These are phyloP conservation scores for Neonectria magnoliae DNA, from an alignment of 2,329 filamentous ascomycete species.

Conservation along the genomic window DNA sequence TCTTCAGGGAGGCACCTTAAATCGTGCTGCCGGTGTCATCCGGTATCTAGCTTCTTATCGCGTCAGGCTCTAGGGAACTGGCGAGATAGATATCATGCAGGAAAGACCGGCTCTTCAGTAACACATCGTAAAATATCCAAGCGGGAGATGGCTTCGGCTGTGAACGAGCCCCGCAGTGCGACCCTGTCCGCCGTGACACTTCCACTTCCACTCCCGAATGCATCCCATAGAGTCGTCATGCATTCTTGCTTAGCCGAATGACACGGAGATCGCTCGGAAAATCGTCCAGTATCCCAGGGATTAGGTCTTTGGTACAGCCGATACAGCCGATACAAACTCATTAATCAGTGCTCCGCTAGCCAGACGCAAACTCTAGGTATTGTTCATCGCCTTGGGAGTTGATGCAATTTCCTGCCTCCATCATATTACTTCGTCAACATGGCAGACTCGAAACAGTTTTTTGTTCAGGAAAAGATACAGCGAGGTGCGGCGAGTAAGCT, in stretches of 20 bases:
- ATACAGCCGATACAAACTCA: neutral
- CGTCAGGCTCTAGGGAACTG: neutral
- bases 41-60: neutral
- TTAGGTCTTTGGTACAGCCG: neutral
- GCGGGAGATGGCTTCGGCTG: constrained; percentile 2
- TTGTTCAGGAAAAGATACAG: constrained; percentile 24
- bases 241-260: constrained; percentile 1
- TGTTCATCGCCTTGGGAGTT: neutral
- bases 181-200: constrained; percentile 7
- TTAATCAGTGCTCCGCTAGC: neutral
- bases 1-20: neutral
- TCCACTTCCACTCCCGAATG: constrained; percentile 22
- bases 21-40: neutral
- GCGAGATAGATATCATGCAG: constrained; percentile 1
- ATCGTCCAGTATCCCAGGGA: constrained; percentile 11
- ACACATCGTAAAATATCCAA: neutral
- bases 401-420: neutral
- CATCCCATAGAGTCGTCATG: neutral
- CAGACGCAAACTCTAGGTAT: neutral
- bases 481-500: constrained; percentile 25
- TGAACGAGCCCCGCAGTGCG: constrained; percentile 3
- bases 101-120: neutral
- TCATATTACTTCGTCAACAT: neutral
- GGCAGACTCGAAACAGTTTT: constrained; percentile 10
- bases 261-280: neutral